Percentiles rank a stretch among this genome's conserved stretches.
These are phyloP conservation scores for Tulasnella sp. DNA, from an alignment of 768 basidiomycete species.

Conservation along the genomic window DNA sequence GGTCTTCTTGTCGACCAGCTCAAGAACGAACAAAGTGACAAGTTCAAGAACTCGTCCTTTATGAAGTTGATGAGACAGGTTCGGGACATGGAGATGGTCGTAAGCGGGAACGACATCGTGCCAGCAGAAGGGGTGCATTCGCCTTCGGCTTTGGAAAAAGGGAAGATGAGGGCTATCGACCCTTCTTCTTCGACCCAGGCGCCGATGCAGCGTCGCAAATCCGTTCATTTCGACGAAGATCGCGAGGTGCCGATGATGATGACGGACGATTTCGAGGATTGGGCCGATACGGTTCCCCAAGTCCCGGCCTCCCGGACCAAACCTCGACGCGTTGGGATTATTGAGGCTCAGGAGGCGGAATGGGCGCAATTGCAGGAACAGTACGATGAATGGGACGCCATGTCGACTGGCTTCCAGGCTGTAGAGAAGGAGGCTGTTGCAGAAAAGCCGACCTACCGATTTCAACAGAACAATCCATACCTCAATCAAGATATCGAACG, in stretches of 20 bases:
- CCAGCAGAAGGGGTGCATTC: constrained; percentile 31
- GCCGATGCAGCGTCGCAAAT: neutral
- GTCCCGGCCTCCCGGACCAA: neutral
- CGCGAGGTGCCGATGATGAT: constrained; percentile 2
- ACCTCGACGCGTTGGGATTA: neutral
- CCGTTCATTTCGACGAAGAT: constrained; percentile 22
- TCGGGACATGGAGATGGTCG: constrained; percentile 69
- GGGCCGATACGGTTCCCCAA: neutral
- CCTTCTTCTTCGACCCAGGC: neutral
- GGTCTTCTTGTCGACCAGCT: constrained; percentile 73
- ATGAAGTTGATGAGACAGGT: constrained; percentile 81
- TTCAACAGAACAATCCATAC: constrained; percentile 77
- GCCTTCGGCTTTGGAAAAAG: neutral
- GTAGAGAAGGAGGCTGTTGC: neutral
- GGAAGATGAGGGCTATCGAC: constrained; percentile 10
- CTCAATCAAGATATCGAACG: constrained; percentile 47
- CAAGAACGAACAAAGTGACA: constrained; percentile 68
- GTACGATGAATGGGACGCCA: constrained; percentile 82
- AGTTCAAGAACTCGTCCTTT: constrained; percentile 81
- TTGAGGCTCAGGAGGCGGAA: constrained; percentile 35
- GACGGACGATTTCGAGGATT: constrained; percentile 18
- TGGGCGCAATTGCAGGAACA: constrained; percentile 70
- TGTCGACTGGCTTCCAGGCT: constrained; percentile 45
- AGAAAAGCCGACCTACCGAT: constrained; percentile 51
- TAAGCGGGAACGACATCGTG: constrained; percentile 77